Conservation (phyloP, 2,329 filamentous ascomycete genomes). For the Neophaeococcomyces aloes region DNA sequence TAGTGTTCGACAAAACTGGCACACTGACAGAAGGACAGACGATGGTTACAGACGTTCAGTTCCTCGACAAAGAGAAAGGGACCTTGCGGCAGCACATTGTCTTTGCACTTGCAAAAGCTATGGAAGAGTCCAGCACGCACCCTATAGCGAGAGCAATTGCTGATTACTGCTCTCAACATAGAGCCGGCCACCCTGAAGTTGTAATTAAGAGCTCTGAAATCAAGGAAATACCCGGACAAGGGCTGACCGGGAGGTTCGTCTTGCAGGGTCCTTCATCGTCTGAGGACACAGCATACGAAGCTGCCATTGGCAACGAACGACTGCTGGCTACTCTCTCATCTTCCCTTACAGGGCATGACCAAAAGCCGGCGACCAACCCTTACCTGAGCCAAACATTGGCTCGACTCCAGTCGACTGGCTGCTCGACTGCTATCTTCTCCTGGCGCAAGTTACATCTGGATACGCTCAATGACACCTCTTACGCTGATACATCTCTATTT, state of each 20-base stretch:
- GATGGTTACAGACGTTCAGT: conserved; percentile 42
- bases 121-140: conserved; percentile 51
- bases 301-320: conserved; percentile 48
- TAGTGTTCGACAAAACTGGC: conserved; percentile 84
- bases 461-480: no score
- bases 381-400: conserved; percentile 27
- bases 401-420: conserved; percentile 32
- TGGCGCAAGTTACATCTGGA: no score
- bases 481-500: conserved; percentile 20
- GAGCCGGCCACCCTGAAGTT: conserved; percentile 9
- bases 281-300: conserved; percentile 30
- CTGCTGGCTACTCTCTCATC: conserved; percentile 30
- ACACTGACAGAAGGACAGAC: conserved; percentile 60
- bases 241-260: conserved; percentile 44
- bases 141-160: conserved; percentile 48
- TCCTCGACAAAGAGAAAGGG: conserved; percentile 26
- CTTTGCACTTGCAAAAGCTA: conserved; percentile 36
- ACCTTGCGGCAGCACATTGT: conserved; percentile 26
- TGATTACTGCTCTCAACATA: conserved; percentile 32
- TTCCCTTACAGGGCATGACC: conserved; percentile 6
- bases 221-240: conserved; percentile 47
- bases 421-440: conserved; percentile 36
- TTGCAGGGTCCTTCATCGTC: conserved; percentile 21
- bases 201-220: conserved; percentile 30
- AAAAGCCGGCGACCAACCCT: conserved; percentile 24